These are phyloP conservation scores for Fonsecaea pedrosoi DNA, from an alignment of 2,329 filamentous ascomycete genomes.

Conservation along the genomic window DNA sequence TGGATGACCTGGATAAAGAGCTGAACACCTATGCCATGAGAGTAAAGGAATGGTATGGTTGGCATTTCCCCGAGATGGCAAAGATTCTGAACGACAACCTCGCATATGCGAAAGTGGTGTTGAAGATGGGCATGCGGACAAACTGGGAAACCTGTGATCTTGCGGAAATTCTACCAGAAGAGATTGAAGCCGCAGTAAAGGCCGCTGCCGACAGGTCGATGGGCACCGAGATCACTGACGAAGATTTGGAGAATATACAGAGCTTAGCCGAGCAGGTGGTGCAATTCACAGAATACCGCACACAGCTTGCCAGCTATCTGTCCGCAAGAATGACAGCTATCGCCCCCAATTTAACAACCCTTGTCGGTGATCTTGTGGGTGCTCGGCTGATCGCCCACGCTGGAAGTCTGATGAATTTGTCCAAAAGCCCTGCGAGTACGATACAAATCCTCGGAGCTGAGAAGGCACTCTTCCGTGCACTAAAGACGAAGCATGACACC, in stretches of 20 bases:
- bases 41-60: constrained; percentile 99
- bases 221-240: constrained; percentile 94
- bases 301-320: constrained; percentile 86
- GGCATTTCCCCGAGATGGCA: constrained; percentile 98
- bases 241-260: constrained; percentile 92
- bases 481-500: constrained; percentile 99
- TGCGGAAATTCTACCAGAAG: constrained; percentile 89
- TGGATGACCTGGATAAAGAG: constrained; percentile 98
- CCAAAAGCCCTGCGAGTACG: constrained; percentile 92
- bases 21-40: constrained; percentile 98
- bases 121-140: constrained; percentile 86
- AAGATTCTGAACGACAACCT: constrained; percentile 97
- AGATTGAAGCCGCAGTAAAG: constrained; percentile 91
- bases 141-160: constrained; percentile 79
- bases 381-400: constrained; percentile 93
- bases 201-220: constrained; percentile 94
- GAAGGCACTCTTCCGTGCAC: constrained; percentile 95
- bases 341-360: constrained; percentile 90
- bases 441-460: constrained; percentile 98
- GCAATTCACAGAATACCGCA: constrained; percentile 86
- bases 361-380: constrained; percentile 92
- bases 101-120: constrained; percentile 86
- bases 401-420: constrained; percentile 90
- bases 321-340: constrained; percentile 95
- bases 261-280: constrained; percentile 92